These are phyloP conservation scores for Aquilaria malaccensis DNA, from an alignment of 345 rosid species.

Conservation along the genomic window DNA sequence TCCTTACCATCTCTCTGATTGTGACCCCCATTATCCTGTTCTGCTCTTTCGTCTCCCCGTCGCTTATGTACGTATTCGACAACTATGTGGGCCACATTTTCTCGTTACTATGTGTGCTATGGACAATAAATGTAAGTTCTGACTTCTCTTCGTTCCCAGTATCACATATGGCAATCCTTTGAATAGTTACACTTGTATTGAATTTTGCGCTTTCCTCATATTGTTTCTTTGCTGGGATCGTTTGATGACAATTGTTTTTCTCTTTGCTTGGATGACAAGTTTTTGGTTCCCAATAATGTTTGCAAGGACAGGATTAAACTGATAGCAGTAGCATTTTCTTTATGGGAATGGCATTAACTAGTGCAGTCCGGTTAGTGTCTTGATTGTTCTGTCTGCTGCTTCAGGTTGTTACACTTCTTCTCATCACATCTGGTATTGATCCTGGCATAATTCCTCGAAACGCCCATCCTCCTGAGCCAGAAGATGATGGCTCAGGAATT, in stretches of 20 bases:
- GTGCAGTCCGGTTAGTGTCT: background rate
- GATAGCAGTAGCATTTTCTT: no score
- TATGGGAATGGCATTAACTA: no score
- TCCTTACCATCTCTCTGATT: constrained; percentile 58
- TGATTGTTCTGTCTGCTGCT: constrained; percentile 4
- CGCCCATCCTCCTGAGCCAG: constrained; percentile 62
- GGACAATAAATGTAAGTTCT: constrained; percentile 45
- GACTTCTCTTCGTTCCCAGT: background rate
- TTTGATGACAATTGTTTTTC: no score
- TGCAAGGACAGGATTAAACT: no score
- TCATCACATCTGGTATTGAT: constrained; percentile 87
- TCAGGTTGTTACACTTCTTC: constrained; percentile 67
- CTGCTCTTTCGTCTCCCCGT: constrained; percentile 55
- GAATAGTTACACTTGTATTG: background rate
- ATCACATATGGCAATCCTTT: no score
- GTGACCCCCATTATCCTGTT: constrained; percentile 59
- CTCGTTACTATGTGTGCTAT: constrained; percentile 27
- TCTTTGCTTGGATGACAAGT: no score
- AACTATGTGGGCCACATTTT: constrained; percentile 35
- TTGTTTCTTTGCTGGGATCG: no score
- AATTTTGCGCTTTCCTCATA: no score
- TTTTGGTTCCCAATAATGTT: no score
- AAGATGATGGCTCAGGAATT: constrained; percentile 52
- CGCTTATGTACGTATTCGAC: constrained; percentile 42
- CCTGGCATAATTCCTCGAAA: constrained; percentile 94